Conservation (phyloP, 306 rosid species). For the Fragaria nilgerrensis region DNA sequence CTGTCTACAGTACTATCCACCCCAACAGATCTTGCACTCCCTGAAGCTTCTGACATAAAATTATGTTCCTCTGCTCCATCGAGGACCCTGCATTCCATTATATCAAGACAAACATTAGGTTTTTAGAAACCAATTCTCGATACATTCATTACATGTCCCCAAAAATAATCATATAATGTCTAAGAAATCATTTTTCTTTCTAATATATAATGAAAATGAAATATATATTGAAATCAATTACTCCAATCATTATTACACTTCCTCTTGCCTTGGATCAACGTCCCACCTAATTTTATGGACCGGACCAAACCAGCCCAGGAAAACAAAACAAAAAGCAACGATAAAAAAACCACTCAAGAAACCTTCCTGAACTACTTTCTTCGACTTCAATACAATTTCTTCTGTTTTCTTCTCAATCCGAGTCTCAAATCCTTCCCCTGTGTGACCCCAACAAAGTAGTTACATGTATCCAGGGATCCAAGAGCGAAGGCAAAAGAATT, state of each 20-base stretch:
- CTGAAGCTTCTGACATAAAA: conserved; percentile 46
- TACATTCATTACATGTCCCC: not conserved
- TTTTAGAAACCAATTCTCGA: not conserved
- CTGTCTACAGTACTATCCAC: conserved; percentile 43
- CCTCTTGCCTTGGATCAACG: not conserved
- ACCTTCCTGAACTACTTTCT: not conserved
- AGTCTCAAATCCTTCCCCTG: not conserved
- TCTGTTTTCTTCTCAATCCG: not conserved
- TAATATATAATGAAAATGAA: not conserved
- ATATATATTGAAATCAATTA: not conserved
- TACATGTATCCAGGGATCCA: not conserved
- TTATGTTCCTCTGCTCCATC: conserved; percentile 47
- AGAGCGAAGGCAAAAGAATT: not conserved
- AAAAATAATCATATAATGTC: not conserved
- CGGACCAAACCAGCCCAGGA: not conserved
- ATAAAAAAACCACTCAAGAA: not conserved
- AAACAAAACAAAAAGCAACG: not conserved
- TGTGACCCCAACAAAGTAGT: not conserved
- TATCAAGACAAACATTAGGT: conserved; percentile 2
- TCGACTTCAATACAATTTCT: not conserved
- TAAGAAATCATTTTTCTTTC: not conserved
- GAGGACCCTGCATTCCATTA: conserved; percentile 19
- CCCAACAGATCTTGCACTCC: conserved; percentile 46
- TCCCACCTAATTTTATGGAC: not conserved
- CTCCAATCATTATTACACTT: not conserved